Evolutionary conservation across 2,329 filamentous ascomycete genomes (phyloP).

Genomic region (Paracorniculantispora psalliotae): DNA sequence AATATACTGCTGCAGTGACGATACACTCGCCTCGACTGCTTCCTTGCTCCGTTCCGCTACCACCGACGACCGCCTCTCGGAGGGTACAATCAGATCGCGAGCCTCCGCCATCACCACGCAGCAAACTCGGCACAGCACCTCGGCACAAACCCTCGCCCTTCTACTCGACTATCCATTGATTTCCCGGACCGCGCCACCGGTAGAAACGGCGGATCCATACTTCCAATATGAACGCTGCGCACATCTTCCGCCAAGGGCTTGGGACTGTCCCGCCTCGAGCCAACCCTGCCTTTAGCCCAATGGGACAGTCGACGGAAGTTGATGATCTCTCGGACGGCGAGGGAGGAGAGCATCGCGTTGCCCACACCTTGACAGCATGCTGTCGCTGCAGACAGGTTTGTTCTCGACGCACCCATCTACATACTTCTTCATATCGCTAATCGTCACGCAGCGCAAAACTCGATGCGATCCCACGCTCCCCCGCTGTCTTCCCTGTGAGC

Average conservation of each 20-base stretch:
- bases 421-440: background rate
- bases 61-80: too few relatives aligned
- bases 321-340: conserved; percentile 46
- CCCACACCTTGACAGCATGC: conserved; percentile 75
- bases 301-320: conserved; percentile 26
- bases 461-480: conserved; percentile 91
- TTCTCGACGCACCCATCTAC: conserved; percentile 11
- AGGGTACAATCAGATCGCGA: too few relatives aligned
- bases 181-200: background rate
- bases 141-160: background rate
- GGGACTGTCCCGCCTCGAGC: conserved; percentile 38
- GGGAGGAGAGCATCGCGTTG: conserved; percentile 56
- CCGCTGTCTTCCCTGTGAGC: conserved; percentile 86
- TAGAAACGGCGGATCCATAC: background rate
- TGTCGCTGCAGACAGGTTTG: conserved; percentile 73
- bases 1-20: background rate
- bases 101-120: background rate
- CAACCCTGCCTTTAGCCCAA: conserved; percentile 27
- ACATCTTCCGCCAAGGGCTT: conserved; percentile 56
- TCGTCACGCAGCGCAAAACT: conserved; percentile 70
- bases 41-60: too few relatives aligned
- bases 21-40: background rate
- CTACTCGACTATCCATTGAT: background rate
- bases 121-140: background rate
- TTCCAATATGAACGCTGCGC: conserved; percentile 50